Percentiles rank a stretch among this genome's conserved stretches.
phyloP scores from a whole-genome alignment of 352 stramenopile species.

The Pythium utonaiense region DNA sequence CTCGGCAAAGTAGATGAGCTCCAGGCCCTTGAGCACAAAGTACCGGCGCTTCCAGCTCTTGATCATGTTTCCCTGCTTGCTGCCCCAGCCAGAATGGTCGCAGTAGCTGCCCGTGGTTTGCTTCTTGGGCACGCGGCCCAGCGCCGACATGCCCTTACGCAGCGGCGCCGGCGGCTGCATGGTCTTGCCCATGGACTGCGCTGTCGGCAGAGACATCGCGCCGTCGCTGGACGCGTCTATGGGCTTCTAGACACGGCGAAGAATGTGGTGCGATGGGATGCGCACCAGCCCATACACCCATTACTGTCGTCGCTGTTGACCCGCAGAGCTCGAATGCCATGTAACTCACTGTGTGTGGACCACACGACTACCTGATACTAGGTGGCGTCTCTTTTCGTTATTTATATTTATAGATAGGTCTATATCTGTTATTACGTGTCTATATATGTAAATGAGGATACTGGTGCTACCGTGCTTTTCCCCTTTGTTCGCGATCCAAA shows the following conservation, averaged over 20 bases:
- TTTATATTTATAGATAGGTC: background rate
- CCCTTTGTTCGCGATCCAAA: conserved; percentile 18
- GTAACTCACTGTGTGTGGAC: background rate
- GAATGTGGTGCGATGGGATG: background rate
- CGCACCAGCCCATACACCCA: background rate
- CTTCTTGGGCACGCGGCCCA: conserved; percentile 17
- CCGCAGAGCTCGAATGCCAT: background rate
- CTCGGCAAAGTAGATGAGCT: conserved; percentile 79
- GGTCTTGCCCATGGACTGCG: background rate
- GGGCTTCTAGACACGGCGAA: background rate
- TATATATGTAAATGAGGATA: background rate
- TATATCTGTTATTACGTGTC: background rate
- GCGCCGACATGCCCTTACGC: conserved; percentile 12
- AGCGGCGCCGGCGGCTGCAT: background rate
- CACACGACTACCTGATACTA: background rate
- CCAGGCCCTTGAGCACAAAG: conserved; percentile 73
- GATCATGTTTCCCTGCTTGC: conserved; percentile 79
- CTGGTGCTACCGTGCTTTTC: background rate
- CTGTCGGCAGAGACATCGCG: background rate
- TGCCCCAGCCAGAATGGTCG: conserved; percentile 72
- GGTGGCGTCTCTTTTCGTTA: background rate
- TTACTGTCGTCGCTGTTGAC: background rate
- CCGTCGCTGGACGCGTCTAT: background rate
- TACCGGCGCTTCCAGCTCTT: conserved; percentile 83
- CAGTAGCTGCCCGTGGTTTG: conserved; percentile 40